phyloP scores from a whole-genome alignment of 805 yeast species.

The Candida morakotiae region DNA sequence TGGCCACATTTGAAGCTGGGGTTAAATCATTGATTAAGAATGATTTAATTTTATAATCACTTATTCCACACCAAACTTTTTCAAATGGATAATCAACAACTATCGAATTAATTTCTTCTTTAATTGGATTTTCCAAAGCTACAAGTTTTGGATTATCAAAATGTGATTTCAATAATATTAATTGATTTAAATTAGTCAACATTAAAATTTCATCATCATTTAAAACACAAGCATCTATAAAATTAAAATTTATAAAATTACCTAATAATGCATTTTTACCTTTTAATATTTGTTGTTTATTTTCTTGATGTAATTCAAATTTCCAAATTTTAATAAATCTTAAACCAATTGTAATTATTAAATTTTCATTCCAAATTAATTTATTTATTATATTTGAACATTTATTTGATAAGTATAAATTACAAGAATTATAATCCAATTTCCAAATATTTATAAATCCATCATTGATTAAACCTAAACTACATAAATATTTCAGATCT shows the following conservation, averaged over 20 bases:
- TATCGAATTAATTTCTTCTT: conserved; percentile 15
- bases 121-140: conserved; percentile 12
- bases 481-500: conserved; percentile 51
- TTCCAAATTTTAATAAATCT: conserved; percentile 64
- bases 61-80: conserved; percentile 24
- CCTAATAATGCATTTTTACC: conserved; percentile 63
- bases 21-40: conserved; percentile 12
- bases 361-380: conserved; percentile 50
- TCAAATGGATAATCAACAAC: conserved; percentile 16
- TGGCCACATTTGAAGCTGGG: conserved; percentile 1
- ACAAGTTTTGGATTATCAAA: conserved; percentile 18
- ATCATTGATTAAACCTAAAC: conserved; percentile 66
- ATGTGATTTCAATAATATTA: conserved; percentile 23
- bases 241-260: conserved; percentile 43
- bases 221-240: conserved; percentile 36
- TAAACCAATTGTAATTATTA: conserved; percentile 54
- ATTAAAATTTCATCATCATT: conserved; percentile 35
- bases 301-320: conserved; percentile 21
- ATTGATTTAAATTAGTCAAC: conserved; percentile 27
- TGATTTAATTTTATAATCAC: conserved; percentile 9
- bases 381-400: conserved; percentile 59
- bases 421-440: conserved; percentile 15
- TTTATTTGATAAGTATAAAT: conserved; percentile 50
- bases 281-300: conserved; percentile 29
- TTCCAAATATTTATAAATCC: conserved; percentile 66